These are phyloP conservation scores for barley (Hordeum vulgare) DNA, from an alignment of 176 grass and related monocot species.

Conservation along the genomic window DNA sequence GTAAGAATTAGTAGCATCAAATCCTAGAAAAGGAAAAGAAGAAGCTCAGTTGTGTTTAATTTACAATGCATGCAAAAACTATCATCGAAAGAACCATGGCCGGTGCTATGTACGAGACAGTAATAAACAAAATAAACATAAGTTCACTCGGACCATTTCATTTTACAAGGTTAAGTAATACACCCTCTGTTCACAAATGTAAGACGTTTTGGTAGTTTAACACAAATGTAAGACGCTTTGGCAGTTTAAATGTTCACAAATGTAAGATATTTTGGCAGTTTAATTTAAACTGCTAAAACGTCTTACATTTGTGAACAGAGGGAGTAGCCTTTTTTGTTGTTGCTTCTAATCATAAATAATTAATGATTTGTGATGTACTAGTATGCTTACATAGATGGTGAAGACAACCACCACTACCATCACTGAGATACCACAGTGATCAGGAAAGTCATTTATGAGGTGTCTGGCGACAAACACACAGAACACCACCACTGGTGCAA, in stretches of 20 bases:
- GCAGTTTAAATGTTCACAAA: too few species aligned
- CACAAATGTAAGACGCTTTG: too few species aligned
- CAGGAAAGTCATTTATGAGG: slow-evolving; percentile 72
- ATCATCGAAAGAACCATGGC: neutral
- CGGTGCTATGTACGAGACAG: neutral
- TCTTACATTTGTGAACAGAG: too few species aligned
- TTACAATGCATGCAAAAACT: slow-evolving; percentile 8
- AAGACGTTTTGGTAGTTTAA: too few species aligned
- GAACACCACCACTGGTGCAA: slow-evolving; percentile 65
- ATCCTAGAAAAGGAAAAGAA: slow-evolving; percentile 56
- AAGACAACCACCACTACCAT: slow-evolving; percentile 83
- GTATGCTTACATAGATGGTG: slow-evolving; percentile 84
- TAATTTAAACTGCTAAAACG: too few species aligned
- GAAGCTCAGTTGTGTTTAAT: neutral
- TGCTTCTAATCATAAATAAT: neutral
- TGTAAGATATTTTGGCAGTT: too few species aligned
- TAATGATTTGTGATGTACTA: neutral
- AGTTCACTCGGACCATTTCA: neutral
- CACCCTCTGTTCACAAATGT: too few species aligned
- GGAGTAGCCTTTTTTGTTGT: neutral
- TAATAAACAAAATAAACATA: slow-evolving; percentile 13
- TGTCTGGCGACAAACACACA: slow-evolving; percentile 78
- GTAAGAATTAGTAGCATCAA: slow-evolving; percentile 68
- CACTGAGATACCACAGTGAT: slow-evolving; percentile 66
- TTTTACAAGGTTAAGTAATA: neutral